Conservation (phyloP, 2,329 filamentous ascomycete species). For the Fusarium buxicola region DNA sequence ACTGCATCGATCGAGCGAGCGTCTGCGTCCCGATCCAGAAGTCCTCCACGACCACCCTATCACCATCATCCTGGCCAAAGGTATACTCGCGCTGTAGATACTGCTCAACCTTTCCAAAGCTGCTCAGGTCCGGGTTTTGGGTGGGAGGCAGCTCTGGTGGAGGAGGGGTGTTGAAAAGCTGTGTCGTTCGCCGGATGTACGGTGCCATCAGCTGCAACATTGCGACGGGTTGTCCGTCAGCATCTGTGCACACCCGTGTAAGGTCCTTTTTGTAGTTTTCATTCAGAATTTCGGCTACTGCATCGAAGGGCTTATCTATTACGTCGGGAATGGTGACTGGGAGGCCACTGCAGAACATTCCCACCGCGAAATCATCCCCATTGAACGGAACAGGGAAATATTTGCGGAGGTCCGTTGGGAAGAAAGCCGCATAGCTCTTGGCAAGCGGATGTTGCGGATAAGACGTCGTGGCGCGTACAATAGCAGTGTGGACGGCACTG, state of each 20-base stretch:
- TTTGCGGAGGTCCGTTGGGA: constrained; percentile 45
- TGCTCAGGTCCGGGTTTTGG: constrained; percentile 47
- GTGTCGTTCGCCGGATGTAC: constrained; percentile 27
- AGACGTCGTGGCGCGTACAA: constrained; percentile 43
- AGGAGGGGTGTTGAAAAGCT: constrained; percentile 26
- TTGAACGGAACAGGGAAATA: constrained; percentile 45
- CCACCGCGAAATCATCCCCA: constrained; percentile 40
- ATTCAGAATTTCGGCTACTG: constrained; percentile 39
- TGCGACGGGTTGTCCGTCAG: constrained; percentile 33
- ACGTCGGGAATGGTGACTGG: constrained; percentile 22
- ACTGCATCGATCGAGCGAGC: constrained; percentile 44
- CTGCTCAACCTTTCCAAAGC: constrained; percentile 42
- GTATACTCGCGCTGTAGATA: constrained; percentile 42
- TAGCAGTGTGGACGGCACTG: constrained; percentile 47
- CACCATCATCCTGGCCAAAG: constrained; percentile 21
- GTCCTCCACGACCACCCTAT: constrained; percentile 41
- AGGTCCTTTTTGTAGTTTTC: constrained; percentile 46
- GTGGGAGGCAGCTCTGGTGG: constrained; percentile 41
- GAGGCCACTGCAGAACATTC: constrained; percentile 35
- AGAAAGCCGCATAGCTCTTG: constrained; percentile 48
- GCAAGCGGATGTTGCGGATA: constrained; percentile 42
- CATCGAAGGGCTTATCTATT: constrained; percentile 39
- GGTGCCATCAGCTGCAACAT: constrained; percentile 29
- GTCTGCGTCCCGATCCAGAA: constrained; percentile 49
- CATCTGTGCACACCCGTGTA: constrained; percentile 34